These are phyloP conservation scores for Ilex paraguariensis DNA, from an alignment of 305 asterid genomes.

Conservation along the genomic window DNA sequence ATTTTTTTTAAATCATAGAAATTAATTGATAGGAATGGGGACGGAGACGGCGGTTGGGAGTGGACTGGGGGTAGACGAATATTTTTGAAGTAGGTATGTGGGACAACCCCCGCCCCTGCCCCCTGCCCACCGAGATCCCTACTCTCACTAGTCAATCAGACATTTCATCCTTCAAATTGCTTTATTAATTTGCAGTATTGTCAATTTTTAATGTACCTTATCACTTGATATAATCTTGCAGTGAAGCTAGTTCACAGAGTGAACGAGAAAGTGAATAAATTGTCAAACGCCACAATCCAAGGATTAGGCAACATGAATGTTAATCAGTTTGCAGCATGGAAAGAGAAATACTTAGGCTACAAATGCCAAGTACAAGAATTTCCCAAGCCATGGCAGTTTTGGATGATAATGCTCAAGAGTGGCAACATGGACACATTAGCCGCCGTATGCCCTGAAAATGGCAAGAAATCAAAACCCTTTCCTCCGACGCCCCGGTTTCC, in stretches of 20 bases:
- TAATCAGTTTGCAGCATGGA: constrained; percentile 52
- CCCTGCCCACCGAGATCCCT: too few species aligned
- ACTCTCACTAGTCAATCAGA: too few species aligned
- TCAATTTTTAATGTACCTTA: too few species aligned
- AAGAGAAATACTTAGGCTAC: constrained; percentile 53
- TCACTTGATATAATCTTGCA: too few species aligned
- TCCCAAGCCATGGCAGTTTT: constrained; percentile 74
- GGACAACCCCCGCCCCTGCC: too few species aligned
- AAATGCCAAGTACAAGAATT: constrained; percentile 60
- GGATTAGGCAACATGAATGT: constrained; percentile 41
- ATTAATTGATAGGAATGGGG: too few species aligned
- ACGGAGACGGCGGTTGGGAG: too few species aligned
- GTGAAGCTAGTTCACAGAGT: constrained; percentile 45
- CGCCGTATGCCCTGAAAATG: constrained; percentile 59
- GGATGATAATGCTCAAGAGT: constrained; percentile 83
- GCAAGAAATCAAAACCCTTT: constrained; percentile 43
- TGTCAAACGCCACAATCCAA: constrained; percentile 26
- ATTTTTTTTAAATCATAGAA: too few species aligned
- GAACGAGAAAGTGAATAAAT: constrained; percentile 38
- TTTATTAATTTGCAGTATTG: too few species aligned
- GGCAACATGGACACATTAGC: constrained; percentile 80
- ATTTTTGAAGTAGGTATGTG: too few species aligned
- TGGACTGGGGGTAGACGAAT: too few species aligned
- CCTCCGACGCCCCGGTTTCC: constrained; percentile 51
- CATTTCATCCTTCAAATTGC: too few species aligned